Percentiles rank a stretch among this genome's conserved stretches.
Conservation (phyloP, 148 eudicot species). For the Drosera capensis region DNA sequence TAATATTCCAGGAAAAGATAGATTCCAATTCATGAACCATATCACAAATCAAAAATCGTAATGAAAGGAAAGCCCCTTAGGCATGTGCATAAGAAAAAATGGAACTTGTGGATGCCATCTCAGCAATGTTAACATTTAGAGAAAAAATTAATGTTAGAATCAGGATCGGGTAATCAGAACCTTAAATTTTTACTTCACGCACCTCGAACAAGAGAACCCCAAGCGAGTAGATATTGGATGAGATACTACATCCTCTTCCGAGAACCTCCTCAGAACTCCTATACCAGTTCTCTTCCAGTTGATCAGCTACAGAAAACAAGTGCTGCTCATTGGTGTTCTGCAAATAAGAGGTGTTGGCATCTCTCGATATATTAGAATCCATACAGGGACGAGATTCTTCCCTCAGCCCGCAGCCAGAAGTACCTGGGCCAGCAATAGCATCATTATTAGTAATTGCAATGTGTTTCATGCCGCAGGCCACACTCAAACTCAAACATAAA, state of each 20-base stretch:
- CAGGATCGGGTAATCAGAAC: too few relatives aligned
- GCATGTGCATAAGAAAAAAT: too few relatives aligned
- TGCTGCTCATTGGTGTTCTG: conserved; percentile 14
- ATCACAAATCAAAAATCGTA: too few relatives aligned
- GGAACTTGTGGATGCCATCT: too few relatives aligned
- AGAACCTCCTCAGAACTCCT: conserved; percentile 60
- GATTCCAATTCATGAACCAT: too few relatives aligned
- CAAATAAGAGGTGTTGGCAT: conserved; percentile 12
- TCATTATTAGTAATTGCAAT: conserved; percentile 9
- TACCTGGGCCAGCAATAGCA: conserved; percentile 18
- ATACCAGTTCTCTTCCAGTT: conserved; percentile 76
- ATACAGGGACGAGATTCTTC: conserved; percentile 6
- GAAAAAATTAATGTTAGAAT: too few relatives aligned
- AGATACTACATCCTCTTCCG: conserved; percentile 36
- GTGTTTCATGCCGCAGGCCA: conserved; percentile 20
- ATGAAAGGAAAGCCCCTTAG: too few relatives aligned
- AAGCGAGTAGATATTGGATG: conserved; percentile 71
- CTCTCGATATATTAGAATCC: conserved; percentile 19
- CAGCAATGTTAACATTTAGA: too few relatives aligned
- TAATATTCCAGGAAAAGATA: too few relatives aligned
- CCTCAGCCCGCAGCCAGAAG: conserved; percentile 10
- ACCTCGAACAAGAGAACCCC: conserved; percentile 96
- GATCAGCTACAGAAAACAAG: conserved; percentile 17
- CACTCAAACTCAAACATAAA: conserved; percentile 21
- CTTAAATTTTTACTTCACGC: neutral